Percentiles rank a stretch among this genome's conserved stretches.
Evolutionary conservation across 768 basidiomycete species (phyloP).

Genomic region (Phaeotremella fagi): DNA sequence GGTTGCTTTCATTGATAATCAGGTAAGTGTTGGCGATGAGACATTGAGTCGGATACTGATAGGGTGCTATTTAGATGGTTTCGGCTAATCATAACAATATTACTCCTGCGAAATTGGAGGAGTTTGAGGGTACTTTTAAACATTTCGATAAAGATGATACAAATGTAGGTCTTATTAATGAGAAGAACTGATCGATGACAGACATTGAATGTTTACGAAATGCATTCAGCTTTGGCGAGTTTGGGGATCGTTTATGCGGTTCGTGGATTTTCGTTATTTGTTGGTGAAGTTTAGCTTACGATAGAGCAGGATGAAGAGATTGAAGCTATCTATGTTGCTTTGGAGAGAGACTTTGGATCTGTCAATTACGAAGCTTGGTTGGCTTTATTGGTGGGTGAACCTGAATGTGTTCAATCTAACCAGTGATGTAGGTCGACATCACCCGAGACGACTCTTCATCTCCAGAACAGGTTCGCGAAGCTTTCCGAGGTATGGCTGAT

Average conservation of each 20-base stretch:
- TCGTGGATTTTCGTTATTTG: constrained; percentile 48
- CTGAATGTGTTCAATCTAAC: neutral
- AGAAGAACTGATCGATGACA: constrained; percentile 6
- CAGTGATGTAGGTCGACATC: constrained; percentile 69
- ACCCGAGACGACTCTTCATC: constrained; percentile 87
- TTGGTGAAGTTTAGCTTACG: neutral
- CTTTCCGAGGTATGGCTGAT: constrained; percentile 84
- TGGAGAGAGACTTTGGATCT: constrained; percentile 74
- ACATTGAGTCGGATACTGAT: neutral
- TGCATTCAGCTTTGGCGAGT: constrained; percentile 86
- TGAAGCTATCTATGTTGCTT: constrained; percentile 72
- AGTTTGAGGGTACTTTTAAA: constrained; percentile 86
- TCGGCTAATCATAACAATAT: constrained; percentile 90
- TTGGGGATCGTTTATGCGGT: constrained; percentile 88
- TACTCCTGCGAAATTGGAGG: constrained; percentile 90
- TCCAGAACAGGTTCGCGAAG: constrained; percentile 81
- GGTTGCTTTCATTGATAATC: constrained; percentile 94
- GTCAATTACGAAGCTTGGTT: constrained; percentile 92
- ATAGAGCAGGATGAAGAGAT: constrained; percentile 74
- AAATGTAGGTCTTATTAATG: constrained; percentile 52
- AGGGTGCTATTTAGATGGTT: constrained; percentile 61
- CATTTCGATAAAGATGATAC: constrained; percentile 93
- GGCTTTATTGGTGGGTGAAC: constrained; percentile 68
- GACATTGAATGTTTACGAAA: constrained; percentile 74
- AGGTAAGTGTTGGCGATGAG: constrained; percentile 54